A percentile compares a stretch with the other conserved stretches of the same genome.
Evolutionary conservation across 2,329 filamentous ascomycete genomes (phyloP).

Genomic region (Sphaceloma murrayae): DNA sequence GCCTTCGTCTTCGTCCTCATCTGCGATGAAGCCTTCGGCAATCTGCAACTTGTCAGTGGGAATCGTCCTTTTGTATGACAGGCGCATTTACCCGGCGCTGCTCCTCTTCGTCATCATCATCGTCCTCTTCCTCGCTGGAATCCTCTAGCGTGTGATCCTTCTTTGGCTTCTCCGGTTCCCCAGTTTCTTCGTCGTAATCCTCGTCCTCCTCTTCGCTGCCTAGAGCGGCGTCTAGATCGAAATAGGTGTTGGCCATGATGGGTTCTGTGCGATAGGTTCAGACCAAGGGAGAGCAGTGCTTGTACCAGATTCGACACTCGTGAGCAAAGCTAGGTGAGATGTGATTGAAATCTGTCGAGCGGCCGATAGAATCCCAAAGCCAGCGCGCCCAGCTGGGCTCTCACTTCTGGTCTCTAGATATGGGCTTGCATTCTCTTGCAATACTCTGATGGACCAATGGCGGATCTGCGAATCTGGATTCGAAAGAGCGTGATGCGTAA

Average conservation of each 20-base stretch:
- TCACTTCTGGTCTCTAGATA: too few species aligned
- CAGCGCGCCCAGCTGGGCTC: neutral
- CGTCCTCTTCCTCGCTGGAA: slow-evolving; percentile 85
- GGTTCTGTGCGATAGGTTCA: neutral
- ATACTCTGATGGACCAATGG: too few species aligned
- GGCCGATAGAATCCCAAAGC: too few species aligned
- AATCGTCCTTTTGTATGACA: neutral
- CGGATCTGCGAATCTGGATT: too few species aligned
- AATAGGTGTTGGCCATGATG: slow-evolving; percentile 37
- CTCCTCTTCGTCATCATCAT: slow-evolving; percentile 77
- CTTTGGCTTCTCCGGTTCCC: slow-evolving; percentile 43
- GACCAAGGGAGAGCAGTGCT: too few species aligned
- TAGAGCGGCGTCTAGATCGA: slow-evolving; percentile 77
- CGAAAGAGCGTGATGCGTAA: too few species aligned
- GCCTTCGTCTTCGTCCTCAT: slow-evolving; percentile 67
- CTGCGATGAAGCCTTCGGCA: slow-evolving; percentile 90
- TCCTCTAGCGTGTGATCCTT: slow-evolving; percentile 53
- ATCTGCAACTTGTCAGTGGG: slow-evolving; percentile 45
- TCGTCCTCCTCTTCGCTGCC: slow-evolving; percentile 77
- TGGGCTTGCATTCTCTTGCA: too few species aligned
- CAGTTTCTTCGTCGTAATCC: slow-evolving; percentile 69
- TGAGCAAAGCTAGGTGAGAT: too few species aligned
- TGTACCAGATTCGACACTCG: too few species aligned
- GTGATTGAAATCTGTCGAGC: too few species aligned
- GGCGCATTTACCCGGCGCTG: slow-evolving; percentile 54